phyloP scores from a whole-genome alignment of 139 green algal genomes.

The Parachlorella kessleri region DNA sequence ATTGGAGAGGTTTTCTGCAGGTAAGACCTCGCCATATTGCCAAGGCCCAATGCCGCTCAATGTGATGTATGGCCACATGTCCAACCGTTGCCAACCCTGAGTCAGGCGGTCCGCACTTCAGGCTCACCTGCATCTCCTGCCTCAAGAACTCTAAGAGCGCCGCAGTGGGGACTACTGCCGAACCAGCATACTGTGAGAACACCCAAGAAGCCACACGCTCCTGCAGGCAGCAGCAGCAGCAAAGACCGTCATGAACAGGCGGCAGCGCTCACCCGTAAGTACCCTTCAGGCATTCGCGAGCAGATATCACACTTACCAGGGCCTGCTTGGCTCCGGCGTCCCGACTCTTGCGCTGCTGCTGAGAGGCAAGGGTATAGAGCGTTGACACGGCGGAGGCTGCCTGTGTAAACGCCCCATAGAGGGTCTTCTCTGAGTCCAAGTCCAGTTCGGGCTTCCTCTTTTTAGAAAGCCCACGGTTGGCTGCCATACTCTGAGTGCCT shows the following conservation, averaged over 20 bases:
- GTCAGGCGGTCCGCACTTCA: background rate
- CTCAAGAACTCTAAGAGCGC: slow-evolving; percentile 65
- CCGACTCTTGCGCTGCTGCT: slow-evolving; percentile 51
- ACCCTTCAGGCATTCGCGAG: no score
- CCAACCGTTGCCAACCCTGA: background rate
- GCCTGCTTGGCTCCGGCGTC: slow-evolving; percentile 53
- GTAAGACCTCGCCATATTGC: no score
- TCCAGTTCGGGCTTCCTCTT: slow-evolving; percentile 61
- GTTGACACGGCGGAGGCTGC: slow-evolving; percentile 71
- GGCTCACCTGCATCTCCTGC: slow-evolving; percentile 71
- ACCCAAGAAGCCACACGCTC: slow-evolving; percentile 61
- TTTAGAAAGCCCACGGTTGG: slow-evolving; percentile 41
- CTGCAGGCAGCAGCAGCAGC: slow-evolving; percentile 28
- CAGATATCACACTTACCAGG: slow-evolving; percentile 48
- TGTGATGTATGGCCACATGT: no score
- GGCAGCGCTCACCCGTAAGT: background rate
- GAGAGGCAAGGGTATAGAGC: slow-evolving; percentile 65
- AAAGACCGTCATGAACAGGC: background rate
- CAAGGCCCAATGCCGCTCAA: no score
- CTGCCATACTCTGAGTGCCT: no score
- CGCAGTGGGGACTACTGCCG: slow-evolving; percentile 54
- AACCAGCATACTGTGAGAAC: slow-evolving; percentile 49
- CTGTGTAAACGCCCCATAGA: slow-evolving; percentile 60
- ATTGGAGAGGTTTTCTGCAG: no score
- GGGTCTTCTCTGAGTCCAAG: slow-evolving; percentile 51